Evolutionary conservation across 148 eudicot species (phyloP).

Genomic region (Rhododendron molle): DNA sequence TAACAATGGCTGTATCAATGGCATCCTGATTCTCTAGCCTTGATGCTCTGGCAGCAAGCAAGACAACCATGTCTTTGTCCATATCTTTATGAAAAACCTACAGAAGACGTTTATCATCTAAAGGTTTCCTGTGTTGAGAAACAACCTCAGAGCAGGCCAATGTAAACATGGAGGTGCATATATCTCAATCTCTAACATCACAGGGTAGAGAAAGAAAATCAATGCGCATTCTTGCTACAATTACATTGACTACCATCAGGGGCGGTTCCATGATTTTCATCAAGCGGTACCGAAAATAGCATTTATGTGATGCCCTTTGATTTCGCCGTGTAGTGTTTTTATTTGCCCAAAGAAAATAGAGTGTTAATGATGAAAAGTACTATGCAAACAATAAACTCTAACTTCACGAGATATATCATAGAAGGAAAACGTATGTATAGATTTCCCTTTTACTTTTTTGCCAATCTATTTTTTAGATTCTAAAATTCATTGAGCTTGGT

Average conservation of each 20-base stretch:
- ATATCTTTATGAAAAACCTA: slow-evolving; percentile 57
- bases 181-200: neutral
- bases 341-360: neutral
- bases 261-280: neutral
- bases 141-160: neutral
- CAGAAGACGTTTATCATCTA: neutral
- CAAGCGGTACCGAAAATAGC: neutral
- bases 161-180: neutral
- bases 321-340: no score
- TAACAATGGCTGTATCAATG: slow-evolving; percentile 64
- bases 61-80: slow-evolving; percentile 62
- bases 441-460: neutral
- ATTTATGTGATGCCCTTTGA: no score
- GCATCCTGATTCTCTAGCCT: slow-evolving; percentile 85
- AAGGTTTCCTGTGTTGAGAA: neutral
- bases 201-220: neutral
- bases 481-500: neutral
- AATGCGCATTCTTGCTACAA: neutral
- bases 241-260: neutral
- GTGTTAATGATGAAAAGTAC: neutral
- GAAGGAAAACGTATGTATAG: neutral
- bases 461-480: neutral
- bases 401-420: no score
- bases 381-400: neutral
- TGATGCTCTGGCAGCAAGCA: slow-evolving; percentile 78